Base-by-base conservation (phyloP, 371 early-diverging fungal genomes). In the Blastocladiella emersonii region DNA sequence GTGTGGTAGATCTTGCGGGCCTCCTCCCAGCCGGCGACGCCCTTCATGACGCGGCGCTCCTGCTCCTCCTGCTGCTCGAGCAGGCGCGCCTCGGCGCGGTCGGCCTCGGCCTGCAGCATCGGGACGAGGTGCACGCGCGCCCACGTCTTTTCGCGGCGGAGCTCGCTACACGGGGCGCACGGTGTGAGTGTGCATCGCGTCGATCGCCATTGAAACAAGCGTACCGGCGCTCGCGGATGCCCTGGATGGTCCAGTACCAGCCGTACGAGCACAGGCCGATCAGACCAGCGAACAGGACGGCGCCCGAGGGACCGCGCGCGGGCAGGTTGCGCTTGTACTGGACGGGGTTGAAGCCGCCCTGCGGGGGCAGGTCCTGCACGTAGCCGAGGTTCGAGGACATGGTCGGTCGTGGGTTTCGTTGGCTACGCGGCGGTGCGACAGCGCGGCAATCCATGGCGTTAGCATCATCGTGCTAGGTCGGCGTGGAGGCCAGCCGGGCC, bases 91-190 rank as follows among this genome's bases (percentile, higher is more conserved):
- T 79, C 72, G 72, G 95, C 95, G 48, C 98, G 86, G 73, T 97
- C 98, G 4, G 85, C 72, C 78, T 97, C 98, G 59, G 98, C 95
- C 66, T 90, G 87, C 61, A 95, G 80, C 67, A 95, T 68, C 8
- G 98, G 98, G 39, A 87, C 71, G 45, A 92, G 72, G 78, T 90
- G 80, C 68, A 97, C 90, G 53, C 98, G 86, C 56, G 88, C 74
- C 96, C 96, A 97, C 37, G 85, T 80, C 69, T 92, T 91, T 75
- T 95, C 96, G 66, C 95, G 86, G 63, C 86, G 82, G 34, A 93
- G 78, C 71, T 97, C 96, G 63, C 95, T 92, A 71, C 23, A 45
- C 21, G 21, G 27, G 56, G 10, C 3, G 56, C 15, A 13, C 37
- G 34, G 17, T 44, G 21, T 44, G 45, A 44, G 21, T 19, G 17